A percentile compares a stretch with the other conserved stretches of the same genome.
These are phyloP conservation scores for Usnea hakonensis DNA, from an alignment of 495 filamentous ascomycete species.

Conservation along the genomic window DNA sequence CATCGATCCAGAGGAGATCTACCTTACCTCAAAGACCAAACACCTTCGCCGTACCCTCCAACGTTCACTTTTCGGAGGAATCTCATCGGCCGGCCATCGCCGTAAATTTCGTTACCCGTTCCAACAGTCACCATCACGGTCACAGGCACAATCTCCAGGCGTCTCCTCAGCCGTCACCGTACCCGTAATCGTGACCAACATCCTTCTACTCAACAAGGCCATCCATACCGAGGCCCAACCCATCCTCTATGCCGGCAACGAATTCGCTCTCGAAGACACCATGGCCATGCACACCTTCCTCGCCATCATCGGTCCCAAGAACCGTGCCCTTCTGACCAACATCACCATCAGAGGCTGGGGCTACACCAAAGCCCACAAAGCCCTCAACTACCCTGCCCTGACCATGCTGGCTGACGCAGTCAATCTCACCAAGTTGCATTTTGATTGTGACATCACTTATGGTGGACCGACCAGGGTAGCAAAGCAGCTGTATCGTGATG, in stretches of 20 bases:
- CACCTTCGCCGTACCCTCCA: neutral
- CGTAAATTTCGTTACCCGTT: neutral
- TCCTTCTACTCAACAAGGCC: neutral
- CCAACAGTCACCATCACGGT: neutral
- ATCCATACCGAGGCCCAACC: constrained; percentile 13
- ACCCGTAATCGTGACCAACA: neutral
- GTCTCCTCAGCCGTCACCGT: neutral
- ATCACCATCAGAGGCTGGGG: constrained; percentile 13
- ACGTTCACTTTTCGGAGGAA: neutral
- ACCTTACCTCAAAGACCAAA: neutral
- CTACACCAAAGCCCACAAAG: constrained; percentile 11
- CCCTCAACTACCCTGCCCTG: constrained; percentile 14
- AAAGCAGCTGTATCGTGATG: constrained; percentile 13
- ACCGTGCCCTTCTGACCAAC: constrained; percentile 7
- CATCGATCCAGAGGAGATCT: neutral
- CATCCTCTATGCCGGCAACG: constrained; percentile 16
- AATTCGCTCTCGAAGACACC: constrained; percentile 15
- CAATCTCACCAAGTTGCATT: constrained; percentile 8
- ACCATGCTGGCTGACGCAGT: constrained; percentile 10
- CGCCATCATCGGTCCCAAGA: constrained; percentile 10
- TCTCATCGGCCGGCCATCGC: neutral
- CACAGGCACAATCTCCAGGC: neutral
- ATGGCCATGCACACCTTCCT: constrained; percentile 15
- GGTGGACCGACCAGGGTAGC: constrained; percentile 2
- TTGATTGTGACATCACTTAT: constrained; percentile 10